These are phyloP conservation scores for Colletotrichum echinochloae DNA, from an alignment of 2,329 filamentous ascomycete genomes.

Conservation along the genomic window DNA sequence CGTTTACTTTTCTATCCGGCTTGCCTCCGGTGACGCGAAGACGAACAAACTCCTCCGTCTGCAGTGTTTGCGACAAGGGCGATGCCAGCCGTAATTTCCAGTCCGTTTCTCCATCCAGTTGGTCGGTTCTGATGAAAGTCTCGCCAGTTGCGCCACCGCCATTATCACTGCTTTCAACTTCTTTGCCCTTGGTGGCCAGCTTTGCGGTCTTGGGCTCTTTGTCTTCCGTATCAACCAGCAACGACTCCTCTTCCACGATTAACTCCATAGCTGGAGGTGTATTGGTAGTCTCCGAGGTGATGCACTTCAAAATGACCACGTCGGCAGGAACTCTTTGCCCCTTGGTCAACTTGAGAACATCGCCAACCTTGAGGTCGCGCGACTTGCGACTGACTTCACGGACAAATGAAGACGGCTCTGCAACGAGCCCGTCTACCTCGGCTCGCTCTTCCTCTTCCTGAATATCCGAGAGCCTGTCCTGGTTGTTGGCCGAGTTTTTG, in stretches of 20 bases:
- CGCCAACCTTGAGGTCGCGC: constrained; percentile 90
- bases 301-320: constrained; percentile 90
- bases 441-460: constrained; percentile 74
- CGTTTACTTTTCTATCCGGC: constrained; percentile 93
- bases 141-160: constrained; percentile 73
- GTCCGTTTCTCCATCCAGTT: constrained; percentile 97
- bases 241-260: constrained; percentile 50
- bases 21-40: constrained; percentile 84
- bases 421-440: constrained; percentile 54
- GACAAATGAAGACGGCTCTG: constrained; percentile 62
- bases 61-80: constrained; percentile 83
- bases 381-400: constrained; percentile 83
- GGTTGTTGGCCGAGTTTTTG: constrained; percentile 51
- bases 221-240: constrained; percentile 56
- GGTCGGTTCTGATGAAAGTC: constrained; percentile 97
- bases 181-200: constrained; percentile 51
- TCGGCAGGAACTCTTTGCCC: constrained; percentile 95
- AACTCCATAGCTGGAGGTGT: constrained; percentile 45
- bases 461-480: constrained; percentile 70
- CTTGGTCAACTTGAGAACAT: constrained; percentile 92
- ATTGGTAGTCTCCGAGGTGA: constrained; percentile 64
- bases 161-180: constrained; percentile 47
- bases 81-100: constrained; percentile 96
- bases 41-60: constrained; percentile 76
- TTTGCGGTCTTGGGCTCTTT: constrained; percentile 44